Conservation (phyloP, 352 stramenopile species). For the Achlya hypogyna region DNA sequence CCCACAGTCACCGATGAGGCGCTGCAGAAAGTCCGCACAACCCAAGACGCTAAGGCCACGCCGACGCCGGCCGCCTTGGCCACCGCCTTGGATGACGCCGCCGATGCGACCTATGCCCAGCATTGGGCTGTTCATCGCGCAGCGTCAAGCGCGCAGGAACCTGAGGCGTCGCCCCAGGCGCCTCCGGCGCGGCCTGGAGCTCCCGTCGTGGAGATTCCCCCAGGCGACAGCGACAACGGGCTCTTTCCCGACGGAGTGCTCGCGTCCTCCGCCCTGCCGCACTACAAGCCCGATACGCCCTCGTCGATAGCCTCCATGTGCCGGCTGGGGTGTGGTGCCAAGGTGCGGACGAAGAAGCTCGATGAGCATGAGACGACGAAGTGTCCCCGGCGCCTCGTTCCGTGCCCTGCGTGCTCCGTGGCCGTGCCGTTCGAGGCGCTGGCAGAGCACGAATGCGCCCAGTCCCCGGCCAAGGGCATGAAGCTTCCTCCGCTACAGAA, state of each 20-base stretch:
- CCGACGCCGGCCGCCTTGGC: no score
- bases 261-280: slow-evolving; percentile 35
- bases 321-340: slow-evolving; percentile 29
- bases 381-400: slow-evolving; percentile 29
- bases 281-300: slow-evolving; percentile 39
- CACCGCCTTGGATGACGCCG: no score
- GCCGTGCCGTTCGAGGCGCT: neutral
- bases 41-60: no score
- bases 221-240: no score
- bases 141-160: no score
- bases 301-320: slow-evolving; percentile 33
- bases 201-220: no score
- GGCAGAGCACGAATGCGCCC: neutral
- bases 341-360: slow-evolving; percentile 27
- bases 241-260: neutral
- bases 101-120: no score
- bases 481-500: neutral
- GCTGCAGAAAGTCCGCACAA: neutral
- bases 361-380: slow-evolving; percentile 47
- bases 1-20: slow-evolving; percentile 48
- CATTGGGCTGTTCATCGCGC: no score
- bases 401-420: slow-evolving; percentile 27
- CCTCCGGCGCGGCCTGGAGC: no score
- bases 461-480: neutral
- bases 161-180: no score